phyloP scores from a whole-genome alignment of 306 rosid species.

The Gleditsia sinensis region DNA sequence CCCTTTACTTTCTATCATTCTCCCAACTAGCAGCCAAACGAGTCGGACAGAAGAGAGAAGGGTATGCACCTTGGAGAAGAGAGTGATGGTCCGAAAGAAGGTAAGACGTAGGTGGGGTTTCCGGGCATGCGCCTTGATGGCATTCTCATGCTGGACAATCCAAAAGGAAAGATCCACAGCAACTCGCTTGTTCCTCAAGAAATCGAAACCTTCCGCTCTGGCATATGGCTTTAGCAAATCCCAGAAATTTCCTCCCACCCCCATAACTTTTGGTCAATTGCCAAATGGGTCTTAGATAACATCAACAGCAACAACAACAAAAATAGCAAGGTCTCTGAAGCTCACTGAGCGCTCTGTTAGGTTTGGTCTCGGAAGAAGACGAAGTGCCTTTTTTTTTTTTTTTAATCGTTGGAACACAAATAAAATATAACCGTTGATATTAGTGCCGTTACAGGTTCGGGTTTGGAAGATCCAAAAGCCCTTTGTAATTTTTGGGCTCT shows the following conservation, averaged over 20 bases:
- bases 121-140: constrained; percentile 54
- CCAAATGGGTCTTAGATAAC: constrained; percentile 27
- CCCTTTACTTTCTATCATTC: background rate
- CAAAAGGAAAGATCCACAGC: constrained; percentile 92
- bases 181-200: constrained; percentile 91
- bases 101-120: constrained; percentile 78
- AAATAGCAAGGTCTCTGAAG: background rate
- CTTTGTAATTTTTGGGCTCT: background rate
- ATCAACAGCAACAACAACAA: background rate
- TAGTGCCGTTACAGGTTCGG: background rate
- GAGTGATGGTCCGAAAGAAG: constrained; percentile 81
- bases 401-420: background rate
- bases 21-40: background rate
- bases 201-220: constrained; percentile 75
- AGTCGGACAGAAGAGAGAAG: background rate
- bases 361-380: constrained; percentile 23
- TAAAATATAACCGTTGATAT: too few species aligned
- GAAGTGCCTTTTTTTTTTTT: background rate
- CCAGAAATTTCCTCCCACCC: constrained; percentile 88
- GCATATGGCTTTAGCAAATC: constrained; percentile 80
- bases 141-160: constrained; percentile 86
- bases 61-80: constrained; percentile 69
- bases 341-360: constrained; percentile 22
- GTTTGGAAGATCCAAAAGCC: background rate
- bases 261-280: constrained; percentile 50